Base-by-base conservation (phyloP, 495 filamentous ascomycete genomes). In the Pyrenula massariospora region DNA sequence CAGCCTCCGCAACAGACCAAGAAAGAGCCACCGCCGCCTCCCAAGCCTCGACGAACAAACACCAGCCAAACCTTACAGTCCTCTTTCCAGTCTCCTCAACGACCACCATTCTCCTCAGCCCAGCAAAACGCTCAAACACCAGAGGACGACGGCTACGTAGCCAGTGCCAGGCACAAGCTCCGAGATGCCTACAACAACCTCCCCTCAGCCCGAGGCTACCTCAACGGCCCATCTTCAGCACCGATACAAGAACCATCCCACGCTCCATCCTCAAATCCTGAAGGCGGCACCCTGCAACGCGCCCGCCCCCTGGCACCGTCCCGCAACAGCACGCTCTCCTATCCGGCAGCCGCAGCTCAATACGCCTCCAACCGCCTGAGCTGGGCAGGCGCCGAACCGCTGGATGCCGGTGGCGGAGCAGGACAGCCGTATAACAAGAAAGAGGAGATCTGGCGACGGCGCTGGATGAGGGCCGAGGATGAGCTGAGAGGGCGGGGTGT, bases 361-460 rank as follows among this genome's bases (percentile, higher is more conserved):
- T 62, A 79, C 69, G 65, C 73, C 62, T 50, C 66, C 59, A 66
- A 59, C 36, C 60, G 65, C 54, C 58, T 70, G 61, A 58, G 57
- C 31, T 50, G 51, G 42, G 57, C 50, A 25, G 60, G 60, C 15
- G 52, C 54, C 50, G 31, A 42, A 15, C 31, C 31, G 8, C 8
- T 42, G 56, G 48, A 12, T 12, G 47, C 48, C 51, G 52, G 49
- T 36, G 31, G 22, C 20, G 20, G 19, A 36, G n/a, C 23, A 20
- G 53, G 51, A 2, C 42, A 48, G 51, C n/a, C 62, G 50, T 15
- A 78, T 11, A 92, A 83, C 60, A 94, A 91, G 64, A 89, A 90
- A 31, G 79, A 95, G 55, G 85, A 90, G 52, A 64, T 94, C 22
- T 99, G 94, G 94, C 71, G 77, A 55, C 78, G 85, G 56, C 73